A percentile compares a stretch with the other conserved stretches of the same genome.
Evolutionary conservation across 495 filamentous ascomycete genomes (phyloP).

Genomic region (Hyaloscypha variabilis): DNA sequence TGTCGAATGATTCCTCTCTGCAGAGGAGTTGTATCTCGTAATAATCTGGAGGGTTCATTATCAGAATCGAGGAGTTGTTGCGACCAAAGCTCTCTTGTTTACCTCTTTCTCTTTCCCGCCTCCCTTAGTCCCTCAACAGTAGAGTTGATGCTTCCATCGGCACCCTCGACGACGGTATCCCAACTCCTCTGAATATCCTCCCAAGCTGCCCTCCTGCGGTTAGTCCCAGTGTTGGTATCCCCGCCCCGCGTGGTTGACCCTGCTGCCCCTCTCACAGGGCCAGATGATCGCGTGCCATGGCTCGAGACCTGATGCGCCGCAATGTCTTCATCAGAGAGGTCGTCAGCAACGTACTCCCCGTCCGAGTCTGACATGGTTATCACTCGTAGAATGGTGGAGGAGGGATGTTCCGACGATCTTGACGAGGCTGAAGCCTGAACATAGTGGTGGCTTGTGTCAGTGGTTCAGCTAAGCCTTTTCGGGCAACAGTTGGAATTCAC

Average conservation of each 20-base stretch:
- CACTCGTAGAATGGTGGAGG: neutral
- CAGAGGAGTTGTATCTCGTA: conserved; percentile 90
- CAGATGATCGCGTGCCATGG: conserved; percentile 41
- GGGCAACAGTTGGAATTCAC: too few relatives aligned
- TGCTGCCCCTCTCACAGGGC: conserved; percentile 24
- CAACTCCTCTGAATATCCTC: conserved; percentile 61
- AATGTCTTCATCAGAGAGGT: conserved; percentile 78
- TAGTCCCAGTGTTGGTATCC: conserved; percentile 36
- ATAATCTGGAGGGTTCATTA: conserved; percentile 50
- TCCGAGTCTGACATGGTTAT: conserved; percentile 74
- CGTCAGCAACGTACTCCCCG: conserved; percentile 76
- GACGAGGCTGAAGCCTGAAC: conserved; percentile 9
- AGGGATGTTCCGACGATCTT: neutral
- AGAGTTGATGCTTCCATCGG: conserved; percentile 72
- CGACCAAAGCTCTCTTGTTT: neutral
- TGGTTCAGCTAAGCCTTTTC: neutral
- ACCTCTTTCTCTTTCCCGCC: conserved; percentile 77
- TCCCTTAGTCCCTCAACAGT: conserved; percentile 71
- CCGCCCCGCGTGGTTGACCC: conserved; percentile 24
- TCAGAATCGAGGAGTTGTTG: neutral
- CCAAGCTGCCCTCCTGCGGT: conserved; percentile 50
- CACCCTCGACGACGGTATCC: conserved; percentile 70
- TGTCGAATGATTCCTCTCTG: conserved; percentile 97
- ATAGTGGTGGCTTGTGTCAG: neutral
- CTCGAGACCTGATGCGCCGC: conserved; percentile 50